Evolutionary conservation across 106 monocot species (phyloP).

Genomic region (Allium cepa): DNA sequence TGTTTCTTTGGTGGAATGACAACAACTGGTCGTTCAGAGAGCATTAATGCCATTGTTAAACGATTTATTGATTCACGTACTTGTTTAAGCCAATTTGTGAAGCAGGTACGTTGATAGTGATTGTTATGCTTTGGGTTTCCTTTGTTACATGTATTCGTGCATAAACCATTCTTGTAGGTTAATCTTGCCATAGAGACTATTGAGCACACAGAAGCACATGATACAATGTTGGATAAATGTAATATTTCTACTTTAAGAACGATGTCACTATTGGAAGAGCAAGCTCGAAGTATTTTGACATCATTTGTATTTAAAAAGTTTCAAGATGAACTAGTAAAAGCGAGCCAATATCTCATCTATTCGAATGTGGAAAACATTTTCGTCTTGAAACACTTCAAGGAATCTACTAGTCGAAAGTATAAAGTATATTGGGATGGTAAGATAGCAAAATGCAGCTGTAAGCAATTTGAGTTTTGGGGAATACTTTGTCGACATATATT

Average conservation of each 20-base stretch:
- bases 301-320: not conserved
- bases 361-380: not conserved
- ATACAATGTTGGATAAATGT: not conserved
- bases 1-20: slow-evolving; percentile 1
- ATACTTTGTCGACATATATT: slow-evolving; percentile 8
- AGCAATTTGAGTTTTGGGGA: slow-evolving; percentile 5
- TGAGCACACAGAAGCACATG: not conserved
- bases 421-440: not conserved
- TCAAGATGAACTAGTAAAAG: not conserved
- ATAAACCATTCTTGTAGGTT: not conserved
- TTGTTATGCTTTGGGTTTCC: too few species aligned
- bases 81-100: not conserved
- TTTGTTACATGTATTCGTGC: not conserved
- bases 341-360: not conserved
- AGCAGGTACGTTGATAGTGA: not conserved
- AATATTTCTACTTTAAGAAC: not conserved
- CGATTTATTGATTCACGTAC: not conserved
- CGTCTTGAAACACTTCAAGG: not conserved
- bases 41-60: not conserved
- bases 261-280: slow-evolving; percentile 6
- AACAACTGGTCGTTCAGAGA: not conserved
- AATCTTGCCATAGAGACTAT: not conserved
- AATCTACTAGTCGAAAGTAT: not conserved
- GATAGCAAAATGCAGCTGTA: not conserved
- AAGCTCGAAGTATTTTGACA: not conserved